Conservation (phyloP, 2,329 filamentous ascomycete species). For the Mycogone perniciosa region DNA sequence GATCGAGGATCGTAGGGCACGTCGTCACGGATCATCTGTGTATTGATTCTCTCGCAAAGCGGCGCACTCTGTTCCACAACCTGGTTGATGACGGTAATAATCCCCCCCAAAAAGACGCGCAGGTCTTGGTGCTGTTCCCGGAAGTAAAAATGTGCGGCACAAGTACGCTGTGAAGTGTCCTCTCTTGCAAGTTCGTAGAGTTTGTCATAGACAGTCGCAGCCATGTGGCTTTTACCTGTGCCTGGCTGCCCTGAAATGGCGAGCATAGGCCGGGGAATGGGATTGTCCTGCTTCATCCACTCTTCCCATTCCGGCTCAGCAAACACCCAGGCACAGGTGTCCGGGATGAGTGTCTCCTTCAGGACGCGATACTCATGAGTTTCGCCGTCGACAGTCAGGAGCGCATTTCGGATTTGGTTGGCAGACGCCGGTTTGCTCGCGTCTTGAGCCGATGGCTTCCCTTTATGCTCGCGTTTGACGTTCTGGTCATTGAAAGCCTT, state of each 20-base stretch:
- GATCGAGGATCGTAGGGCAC: conserved; percentile 4
- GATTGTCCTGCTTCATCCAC: conserved; percentile 18
- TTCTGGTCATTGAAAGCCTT: conserved; percentile 19
- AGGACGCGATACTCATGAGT: conserved; percentile 21
- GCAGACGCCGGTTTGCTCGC: conserved; percentile 19
- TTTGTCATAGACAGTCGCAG: conserved; percentile 18
- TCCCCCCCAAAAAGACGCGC: conserved; percentile 17
- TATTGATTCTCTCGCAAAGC: conserved; percentile 25
- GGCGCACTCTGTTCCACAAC: conserved; percentile 24
- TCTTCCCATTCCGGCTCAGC: conserved; percentile 22
- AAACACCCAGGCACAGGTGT: conserved; percentile 28
- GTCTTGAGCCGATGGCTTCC: conserved; percentile 14
- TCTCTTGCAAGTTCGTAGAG: conserved; percentile 11
- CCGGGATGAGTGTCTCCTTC: conserved; percentile 23
- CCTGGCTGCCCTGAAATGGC: conserved; percentile 26
- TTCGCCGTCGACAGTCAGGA: conserved; percentile 18
- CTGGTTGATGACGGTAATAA: conserved; percentile 25
- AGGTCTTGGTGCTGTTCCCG: conserved; percentile 26
- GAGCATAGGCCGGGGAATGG: conserved; percentile 15
- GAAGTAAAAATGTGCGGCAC: conserved; percentile 31
- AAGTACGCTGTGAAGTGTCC: conserved; percentile 16
- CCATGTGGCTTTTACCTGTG: conserved; percentile 29
- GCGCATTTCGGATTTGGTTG: conserved; percentile 19
- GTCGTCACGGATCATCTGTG: conserved; percentile 22
- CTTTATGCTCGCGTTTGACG: conserved; percentile 14